These are phyloP conservation scores for Candida bentonensis DNA, from an alignment of 805 yeast species.

Conservation along the genomic window DNA sequence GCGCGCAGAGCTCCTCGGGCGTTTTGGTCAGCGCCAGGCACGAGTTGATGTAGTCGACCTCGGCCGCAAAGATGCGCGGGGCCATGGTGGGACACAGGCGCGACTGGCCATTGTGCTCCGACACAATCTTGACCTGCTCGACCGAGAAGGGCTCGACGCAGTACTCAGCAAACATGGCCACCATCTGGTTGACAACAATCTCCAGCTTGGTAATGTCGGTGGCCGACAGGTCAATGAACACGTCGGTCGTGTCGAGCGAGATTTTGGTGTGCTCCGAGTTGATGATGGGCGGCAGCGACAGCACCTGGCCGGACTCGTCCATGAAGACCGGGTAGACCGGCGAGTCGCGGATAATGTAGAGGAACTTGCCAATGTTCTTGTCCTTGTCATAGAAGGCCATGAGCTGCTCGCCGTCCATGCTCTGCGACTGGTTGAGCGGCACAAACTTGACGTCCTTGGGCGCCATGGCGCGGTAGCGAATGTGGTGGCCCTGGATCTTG, in stretches of 20 bases:
- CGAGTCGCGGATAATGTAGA: conserved; percentile 75
- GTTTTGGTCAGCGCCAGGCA: conserved; percentile 74
- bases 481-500: conserved; percentile 55
- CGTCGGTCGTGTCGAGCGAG: conserved; percentile 67
- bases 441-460: conserved; percentile 58
- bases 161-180: conserved; percentile 91
- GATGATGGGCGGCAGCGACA: conserved; percentile 94
- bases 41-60: conserved; percentile 75
- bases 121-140: conserved; percentile 79
- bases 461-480: conserved; percentile 71
- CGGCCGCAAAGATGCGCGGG: conserved; percentile 59
- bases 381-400: conserved; percentile 86
- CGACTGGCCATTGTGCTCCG: conserved; percentile 65
- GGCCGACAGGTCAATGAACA: conserved; percentile 89
- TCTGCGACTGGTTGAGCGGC: conserved; percentile 28
- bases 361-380: conserved; percentile 76
- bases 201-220: conserved; percentile 91
- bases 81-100: conserved; percentile 62
- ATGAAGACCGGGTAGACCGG: conserved; percentile 85
- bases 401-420: conserved; percentile 59
- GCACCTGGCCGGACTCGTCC: conserved; percentile 62
- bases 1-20: conserved; percentile 49
- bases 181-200: conserved; percentile 79
- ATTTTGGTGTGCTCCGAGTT: conserved; percentile 87
- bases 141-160: conserved; percentile 67